Evolutionary conservation across 169 alveolate genomes (phyloP).

Genomic region (Plasmodium cynomolgi): DNA sequence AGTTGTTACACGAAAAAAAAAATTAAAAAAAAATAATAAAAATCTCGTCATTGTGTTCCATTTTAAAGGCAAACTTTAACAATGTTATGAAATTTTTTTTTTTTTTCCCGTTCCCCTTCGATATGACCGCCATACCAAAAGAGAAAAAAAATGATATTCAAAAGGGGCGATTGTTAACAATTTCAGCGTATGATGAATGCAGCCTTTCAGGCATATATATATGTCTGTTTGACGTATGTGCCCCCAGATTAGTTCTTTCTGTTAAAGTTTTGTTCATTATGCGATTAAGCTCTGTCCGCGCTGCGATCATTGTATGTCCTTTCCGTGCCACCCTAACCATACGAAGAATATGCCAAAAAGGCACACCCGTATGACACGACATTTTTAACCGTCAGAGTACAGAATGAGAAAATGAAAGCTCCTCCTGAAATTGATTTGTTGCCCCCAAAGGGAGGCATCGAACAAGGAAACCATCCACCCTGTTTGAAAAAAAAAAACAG

Average conservation of each 20-base stretch:
- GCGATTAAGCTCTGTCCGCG: neutral
- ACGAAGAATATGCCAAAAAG: neutral
- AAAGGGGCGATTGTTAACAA: neutral
- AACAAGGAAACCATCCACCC: neutral
- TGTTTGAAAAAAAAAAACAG: slow-evolving; percentile 33
- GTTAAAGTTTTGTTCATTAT: neutral
- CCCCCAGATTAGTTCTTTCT: neutral
- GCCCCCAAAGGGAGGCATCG: neutral
- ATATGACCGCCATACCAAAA: neutral
- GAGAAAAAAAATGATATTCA: slow-evolving; percentile 11
- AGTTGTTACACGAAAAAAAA: neutral
- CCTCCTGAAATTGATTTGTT: neutral
- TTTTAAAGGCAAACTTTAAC: neutral
- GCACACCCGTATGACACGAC: neutral
- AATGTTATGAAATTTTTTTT: slow-evolving; percentile 1
- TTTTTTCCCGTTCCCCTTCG: neutral
- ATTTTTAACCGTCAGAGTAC: neutral
- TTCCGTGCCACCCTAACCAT: neutral
- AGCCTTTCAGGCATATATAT: neutral
- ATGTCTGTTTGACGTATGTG: neutral
- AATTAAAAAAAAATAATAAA: neutral
- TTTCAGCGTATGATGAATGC: neutral
- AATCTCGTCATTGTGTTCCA: neutral
- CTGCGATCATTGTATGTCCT: neutral
- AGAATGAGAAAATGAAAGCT: slow-evolving; percentile 16